These are phyloP conservation scores for Coccomyxa sp. DNA, from an alignment of 139 green algal genomes.

Conservation along the genomic window DNA sequence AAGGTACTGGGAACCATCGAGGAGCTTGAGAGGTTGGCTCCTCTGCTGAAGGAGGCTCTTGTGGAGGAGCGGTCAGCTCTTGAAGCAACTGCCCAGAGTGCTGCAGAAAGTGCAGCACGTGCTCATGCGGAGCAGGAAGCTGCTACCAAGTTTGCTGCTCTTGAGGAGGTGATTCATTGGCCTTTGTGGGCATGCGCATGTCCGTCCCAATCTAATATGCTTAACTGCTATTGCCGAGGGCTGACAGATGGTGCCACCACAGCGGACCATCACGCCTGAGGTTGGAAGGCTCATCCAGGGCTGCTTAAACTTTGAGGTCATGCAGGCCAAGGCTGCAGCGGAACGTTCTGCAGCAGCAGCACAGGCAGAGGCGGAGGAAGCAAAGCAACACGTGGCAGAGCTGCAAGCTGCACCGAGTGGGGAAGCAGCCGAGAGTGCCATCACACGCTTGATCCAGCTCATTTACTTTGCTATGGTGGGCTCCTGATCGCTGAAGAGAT, in stretches of 20 bases:
- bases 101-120: not conserved
- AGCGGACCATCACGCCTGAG: not conserved
- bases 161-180: not conserved
- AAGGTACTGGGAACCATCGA: slow-evolving; percentile 34
- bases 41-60: slow-evolving; percentile 21
- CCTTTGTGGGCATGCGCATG: not conserved
- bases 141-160: not conserved
- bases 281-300: not conserved
- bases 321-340: not conserved
- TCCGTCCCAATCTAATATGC: not conserved
- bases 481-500: not conserved
- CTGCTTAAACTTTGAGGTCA: not conserved
- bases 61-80: no score
- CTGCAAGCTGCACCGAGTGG: not conserved
- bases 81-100: not conserved
- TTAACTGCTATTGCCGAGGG: not conserved
- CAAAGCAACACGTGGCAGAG: not conserved
- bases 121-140: not conserved
- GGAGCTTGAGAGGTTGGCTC: slow-evolving; percentile 43
- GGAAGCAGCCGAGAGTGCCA: slow-evolving; percentile 1
- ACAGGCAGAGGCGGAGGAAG: not conserved
- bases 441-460: slow-evolving; percentile 18
- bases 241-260: not conserved
- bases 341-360: not conserved
- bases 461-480: slow-evolving; percentile 20